A percentile compares a stretch with the other conserved stretches of the same genome.
phyloP scores from a whole-genome alignment of 1,284 basidiomycete species.

The Pseudozyma thailandica region DNA sequence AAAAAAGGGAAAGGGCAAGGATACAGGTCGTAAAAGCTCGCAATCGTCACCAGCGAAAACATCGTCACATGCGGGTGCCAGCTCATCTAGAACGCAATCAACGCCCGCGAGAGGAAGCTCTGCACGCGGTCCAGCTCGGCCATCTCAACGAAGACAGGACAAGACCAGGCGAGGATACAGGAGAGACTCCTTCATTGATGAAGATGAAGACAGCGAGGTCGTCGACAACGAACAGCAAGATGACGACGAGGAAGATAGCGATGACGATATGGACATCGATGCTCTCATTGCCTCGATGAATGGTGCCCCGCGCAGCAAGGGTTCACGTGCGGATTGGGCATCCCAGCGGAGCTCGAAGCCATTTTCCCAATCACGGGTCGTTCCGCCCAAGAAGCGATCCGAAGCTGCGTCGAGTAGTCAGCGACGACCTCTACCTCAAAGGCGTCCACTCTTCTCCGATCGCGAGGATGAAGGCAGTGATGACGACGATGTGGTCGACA shows the following conservation, averaged over 20 bases:
- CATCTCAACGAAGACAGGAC: not conserved
- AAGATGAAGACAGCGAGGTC: constrained; percentile 7
- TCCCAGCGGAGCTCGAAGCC: not conserved
- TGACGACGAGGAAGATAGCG: constrained; percentile 13
- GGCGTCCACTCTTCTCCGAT: constrained; percentile 7
- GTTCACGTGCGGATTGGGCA: not conserved
- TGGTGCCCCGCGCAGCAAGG: constrained; percentile 2
- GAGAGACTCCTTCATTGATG: constrained; percentile 3
- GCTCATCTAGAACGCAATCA: not conserved
- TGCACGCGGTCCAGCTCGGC: not conserved
- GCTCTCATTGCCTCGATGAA: constrained; percentile 37
- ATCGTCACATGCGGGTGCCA: constrained; percentile 1
- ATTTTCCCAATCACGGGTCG: not conserved
- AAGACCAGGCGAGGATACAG: constrained; percentile 1
- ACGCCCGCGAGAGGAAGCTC: constrained; percentile 3
- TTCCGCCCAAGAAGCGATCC: not conserved
- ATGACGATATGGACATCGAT: constrained; percentile 20
- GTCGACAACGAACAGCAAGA: not conserved
- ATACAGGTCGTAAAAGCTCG: not conserved
- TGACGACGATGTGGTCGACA: constrained; percentile 5
- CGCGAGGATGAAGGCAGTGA: constrained; percentile 10
- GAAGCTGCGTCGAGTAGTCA: not conserved
- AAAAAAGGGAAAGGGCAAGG: constrained; percentile 7
- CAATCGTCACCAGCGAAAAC: constrained; percentile 3
- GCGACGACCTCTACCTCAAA: constrained; percentile 7